Evolutionary conservation across 2,329 filamentous ascomycete species (phyloP), one percentile per base, ranked within the genome.

Genomic region (Elsinoe ampelina): DNA sequence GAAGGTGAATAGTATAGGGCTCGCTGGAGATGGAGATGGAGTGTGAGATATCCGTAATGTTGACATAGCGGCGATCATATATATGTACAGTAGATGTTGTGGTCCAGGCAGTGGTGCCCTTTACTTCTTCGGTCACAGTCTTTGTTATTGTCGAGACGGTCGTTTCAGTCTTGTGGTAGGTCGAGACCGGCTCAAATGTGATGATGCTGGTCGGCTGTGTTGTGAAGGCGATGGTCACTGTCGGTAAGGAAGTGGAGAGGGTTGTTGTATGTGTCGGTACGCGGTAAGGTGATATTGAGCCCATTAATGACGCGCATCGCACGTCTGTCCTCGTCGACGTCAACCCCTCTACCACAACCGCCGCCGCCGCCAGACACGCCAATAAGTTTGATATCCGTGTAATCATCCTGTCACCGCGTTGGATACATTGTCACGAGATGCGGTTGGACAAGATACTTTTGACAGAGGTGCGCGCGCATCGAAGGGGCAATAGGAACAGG

Each of bases 181-280:
- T 56, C 13, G 39, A 26, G 19, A 42, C 22, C 10, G 54, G 54
- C 30, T 36, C 38, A 13, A n/a, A 35, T 13, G 41, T 36, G 38
- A 55, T 17, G 12, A 30, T 48, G 15, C 22, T 56, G 6, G 54
- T 47, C n/a, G n/a, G 26, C 11, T 45, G 54, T 17, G 26, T 35
- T 6, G 54, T 56, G 35, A 56, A 56, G 17, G 17, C 54, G 10
- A 56, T 42, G 20, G 54, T 56, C 13, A 56, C 54, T 13, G 39
- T 26, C 5, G 54, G 17, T 15, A 48, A 15, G 30, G 47, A 19
- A 3, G 41, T 56, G n/a, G 54, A 13, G 20, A 48, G 10, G 6
- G 38, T 45, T 5, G 39, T 47, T 8, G 41, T 56, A 26, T 56
- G 54, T 12, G 54, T 45, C 8, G 54, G 38, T 17, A 48, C 41